Percentiles rank a stretch among this genome's conserved stretches.
Evolutionary conservation across 495 filamentous ascomycete genomes (phyloP).

Genomic region (Penicillium daleae): DNA sequence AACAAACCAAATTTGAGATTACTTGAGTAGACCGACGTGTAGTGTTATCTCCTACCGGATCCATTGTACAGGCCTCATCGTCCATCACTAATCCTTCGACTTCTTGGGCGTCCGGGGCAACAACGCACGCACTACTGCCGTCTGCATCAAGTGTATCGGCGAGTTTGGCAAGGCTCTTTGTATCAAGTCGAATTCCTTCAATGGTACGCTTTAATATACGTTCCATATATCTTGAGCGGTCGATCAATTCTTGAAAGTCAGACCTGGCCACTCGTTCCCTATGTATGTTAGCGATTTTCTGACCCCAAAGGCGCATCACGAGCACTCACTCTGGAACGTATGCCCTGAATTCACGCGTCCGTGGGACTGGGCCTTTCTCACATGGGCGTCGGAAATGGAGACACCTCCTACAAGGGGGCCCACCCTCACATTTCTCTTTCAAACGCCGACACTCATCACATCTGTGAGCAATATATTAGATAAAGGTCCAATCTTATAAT

Average conservation of each 20-base stretch:
- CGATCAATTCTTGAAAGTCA: constrained; percentile 24
- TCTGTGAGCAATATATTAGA: constrained; percentile 4
- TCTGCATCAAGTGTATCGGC: constrained; percentile 21
- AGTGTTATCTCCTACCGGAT: constrained; percentile 34
- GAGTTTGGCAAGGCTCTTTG: constrained; percentile 24
- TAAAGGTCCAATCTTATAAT: background rate
- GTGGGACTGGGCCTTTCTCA: background rate
- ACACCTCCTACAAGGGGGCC: constrained; percentile 8
- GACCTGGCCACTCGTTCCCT: constrained; percentile 21
- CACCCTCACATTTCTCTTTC: constrained; percentile 11
- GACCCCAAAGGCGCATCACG: background rate
- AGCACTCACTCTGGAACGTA: background rate
- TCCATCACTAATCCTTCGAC: constrained; percentile 27
- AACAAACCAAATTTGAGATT: background rate
- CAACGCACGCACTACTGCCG: background rate
- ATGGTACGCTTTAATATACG: constrained; percentile 28
- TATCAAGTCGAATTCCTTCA: constrained; percentile 28
- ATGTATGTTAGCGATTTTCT: background rate
- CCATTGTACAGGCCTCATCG: constrained; percentile 35
- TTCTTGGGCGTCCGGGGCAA: constrained; percentile 20
- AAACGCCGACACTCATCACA: constrained; percentile 5
- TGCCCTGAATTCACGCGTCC: background rate
- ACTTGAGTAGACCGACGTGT: constrained; percentile 26
- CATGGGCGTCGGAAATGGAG: background rate
- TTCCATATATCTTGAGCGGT: constrained; percentile 36